These are phyloP conservation scores for Penicillium robsamsonii DNA, from an alignment of 495 filamentous ascomycete species.

Conservation along the genomic window DNA sequence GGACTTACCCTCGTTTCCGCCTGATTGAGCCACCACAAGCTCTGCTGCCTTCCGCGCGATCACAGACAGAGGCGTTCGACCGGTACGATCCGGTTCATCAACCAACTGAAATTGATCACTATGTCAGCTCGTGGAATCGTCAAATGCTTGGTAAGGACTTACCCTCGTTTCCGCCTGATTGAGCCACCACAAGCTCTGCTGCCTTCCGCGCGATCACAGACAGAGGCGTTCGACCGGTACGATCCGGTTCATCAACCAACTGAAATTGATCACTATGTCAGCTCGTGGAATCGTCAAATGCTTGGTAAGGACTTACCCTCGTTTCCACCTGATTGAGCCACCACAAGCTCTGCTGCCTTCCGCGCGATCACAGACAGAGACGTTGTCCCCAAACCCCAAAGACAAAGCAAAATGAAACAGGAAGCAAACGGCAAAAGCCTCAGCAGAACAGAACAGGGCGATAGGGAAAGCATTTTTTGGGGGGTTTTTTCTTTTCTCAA, in stretches of 20 bases:
- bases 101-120: background rate
- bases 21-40: background rate
- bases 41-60: background rate
- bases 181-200: background rate
- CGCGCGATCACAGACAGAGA: slow-evolving; percentile 4
- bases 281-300: background rate
- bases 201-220: background rate
- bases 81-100: background rate
- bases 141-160: background rate
- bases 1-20: background rate
- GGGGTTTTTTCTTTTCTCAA: background rate
- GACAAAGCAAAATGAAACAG: background rate
- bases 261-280: background rate
- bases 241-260: background rate
- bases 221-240: background rate
- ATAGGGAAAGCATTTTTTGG: background rate
- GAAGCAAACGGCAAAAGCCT: background rate
- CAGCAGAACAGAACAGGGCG: background rate
- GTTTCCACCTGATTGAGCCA: background rate
- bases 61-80: slow-evolving; percentile 5
- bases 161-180: background rate
- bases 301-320: background rate
- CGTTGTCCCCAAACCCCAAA: background rate
- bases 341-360: slow-evolving; percentile 1
- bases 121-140: background rate